Base-by-base conservation (phyloP, 129 eudicot genomes). In the Gnaphalium uliginosum region DNA sequence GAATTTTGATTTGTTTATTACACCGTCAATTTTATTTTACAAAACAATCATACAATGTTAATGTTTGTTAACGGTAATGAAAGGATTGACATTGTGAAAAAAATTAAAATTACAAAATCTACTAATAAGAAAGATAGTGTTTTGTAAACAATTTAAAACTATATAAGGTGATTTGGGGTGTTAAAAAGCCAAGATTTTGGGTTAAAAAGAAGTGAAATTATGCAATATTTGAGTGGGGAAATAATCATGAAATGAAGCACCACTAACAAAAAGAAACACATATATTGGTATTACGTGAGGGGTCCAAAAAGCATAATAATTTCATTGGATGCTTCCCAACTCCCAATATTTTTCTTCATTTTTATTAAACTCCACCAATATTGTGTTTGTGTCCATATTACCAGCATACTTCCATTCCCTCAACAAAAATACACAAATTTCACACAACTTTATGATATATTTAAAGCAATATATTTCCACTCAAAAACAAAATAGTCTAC, bases 271-370 rank as follows among this genome's bases (percentile, higher is more conserved):
- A 79, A 79, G 83, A 79, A 54, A 60, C 63, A 41, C 68, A 75
- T 56, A 58, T 77, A 66, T 63, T 69, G 57, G 82, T 78, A 64
- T 71, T 61, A 71, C 50, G 41, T 74, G 46, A 46, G 78, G 78
- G 83, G 83, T 37, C 81, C 69, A 56, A 25, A 22, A 76, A 46
- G 81, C 81, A 77, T 26, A 32, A 77, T 26, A 32, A 24, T 22
- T 72, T 79, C 78, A 73, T 79, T 79, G 83, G 79, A 79, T 79
- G 54, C 83, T 78, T 73, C 74, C 79, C 61, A 74, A 35, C 79
- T 79, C 74, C 74, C 83, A 66, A 65, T 72, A 59, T 73, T 66
- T 46, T 22, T 27, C 63, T 65, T 58, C 63, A 30, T 67, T 76
- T 78, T 63, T 66, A n/a, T n/a, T n/a, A n/a, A 72, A 72, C 83